Evolutionary conservation across 495 filamentous ascomycete genomes (phyloP), one percentile per base, ranked within the genome.

Genomic region (Xylaria acuta): DNA sequence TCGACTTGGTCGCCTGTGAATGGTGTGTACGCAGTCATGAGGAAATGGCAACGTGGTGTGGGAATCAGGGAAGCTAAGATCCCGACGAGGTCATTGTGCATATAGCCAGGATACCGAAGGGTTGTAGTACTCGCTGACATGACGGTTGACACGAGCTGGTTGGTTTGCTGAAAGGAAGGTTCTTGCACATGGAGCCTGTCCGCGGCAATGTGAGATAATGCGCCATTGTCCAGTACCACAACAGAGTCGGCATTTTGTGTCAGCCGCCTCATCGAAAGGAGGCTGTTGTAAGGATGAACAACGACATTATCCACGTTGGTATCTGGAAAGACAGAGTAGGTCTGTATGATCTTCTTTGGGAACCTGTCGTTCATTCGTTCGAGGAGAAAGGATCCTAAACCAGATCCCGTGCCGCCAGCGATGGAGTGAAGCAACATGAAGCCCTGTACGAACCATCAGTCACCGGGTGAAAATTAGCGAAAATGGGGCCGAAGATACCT

Each of bases 341-440:
- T 98, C 81, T 99, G 96, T 64, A 99, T 98, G 72, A 99, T 88
- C 84, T 98, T 98, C 85, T 99, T 99, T 56, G 96, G 96, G 74
- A 98, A 99, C 30, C 96, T 89, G 81, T 99, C 96, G 80, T 98
- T 98, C 82, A 99, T 92, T 70, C 93, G 88, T 79, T 99, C 96
- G n/a, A 99, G 87, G 54, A 99, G 89, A 78, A 95, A 99, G 54
- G 93, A 97, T 12, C 96, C 96, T 62, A 99, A 83, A 25, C 96
- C 96, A 49, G 95, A 98, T 12, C 96, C 96, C 32, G 96, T 99
- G 53, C 96, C 96, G 72, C 96, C 96, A 54, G 97, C 97, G 76
- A 99, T 99, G 4, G 96, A 98, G 79, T 99, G 96, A 63, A 99
- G 87, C 74, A 99, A 88, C 95, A 98, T 98, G 82, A 99, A 99